Evolutionary conservation across 2,329 filamentous ascomycete genomes (phyloP).

Genomic region (Colletotrichum sojae): DNA sequence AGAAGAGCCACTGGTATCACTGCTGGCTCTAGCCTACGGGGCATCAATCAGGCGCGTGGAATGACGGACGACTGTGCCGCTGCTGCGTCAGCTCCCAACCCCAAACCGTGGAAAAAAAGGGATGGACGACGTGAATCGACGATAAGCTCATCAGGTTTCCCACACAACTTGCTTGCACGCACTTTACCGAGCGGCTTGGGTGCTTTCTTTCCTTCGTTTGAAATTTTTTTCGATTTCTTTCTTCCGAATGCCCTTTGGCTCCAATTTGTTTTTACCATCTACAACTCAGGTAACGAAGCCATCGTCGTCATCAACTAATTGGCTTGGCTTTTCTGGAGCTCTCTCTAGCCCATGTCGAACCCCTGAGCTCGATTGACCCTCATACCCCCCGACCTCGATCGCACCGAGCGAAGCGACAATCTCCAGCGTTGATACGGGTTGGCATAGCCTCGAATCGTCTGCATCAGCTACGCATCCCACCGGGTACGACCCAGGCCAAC

Average conservation of each 20-base stretch:
- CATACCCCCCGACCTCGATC: slow-evolving; percentile 4
- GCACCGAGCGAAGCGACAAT: background rate
- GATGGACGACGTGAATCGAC: background rate
- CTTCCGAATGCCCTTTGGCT: background rate
- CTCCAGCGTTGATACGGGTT: slow-evolving; percentile 6
- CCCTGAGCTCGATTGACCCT: slow-evolving; percentile 19
- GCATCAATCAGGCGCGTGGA: background rate
- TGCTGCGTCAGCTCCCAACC: slow-evolving; percentile 26
- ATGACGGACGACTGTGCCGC: background rate
- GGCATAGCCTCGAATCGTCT: slow-evolving; percentile 7
- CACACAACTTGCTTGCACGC: background rate
- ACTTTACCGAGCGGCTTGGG: background rate
- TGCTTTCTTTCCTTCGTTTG: slow-evolving; percentile 25
- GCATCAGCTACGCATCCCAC: slow-evolving; percentile 1
- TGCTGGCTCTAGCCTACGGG: slow-evolving; percentile 2
- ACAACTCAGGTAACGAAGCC: background rate
- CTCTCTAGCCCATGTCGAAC: slow-evolving; percentile 26
- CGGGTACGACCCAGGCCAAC: background rate
- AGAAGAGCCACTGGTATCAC: background rate
- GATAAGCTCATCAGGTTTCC: slow-evolving; percentile 9
- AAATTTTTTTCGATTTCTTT: background rate
- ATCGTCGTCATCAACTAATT: background rate
- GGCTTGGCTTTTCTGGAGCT: slow-evolving; percentile 29
- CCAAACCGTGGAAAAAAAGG: background rate
- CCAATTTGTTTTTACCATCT: background rate